These are phyloP conservation scores for Biscogniauxia marginata DNA, from an alignment of 2,329 filamentous ascomycete genomes.

Conservation along the genomic window DNA sequence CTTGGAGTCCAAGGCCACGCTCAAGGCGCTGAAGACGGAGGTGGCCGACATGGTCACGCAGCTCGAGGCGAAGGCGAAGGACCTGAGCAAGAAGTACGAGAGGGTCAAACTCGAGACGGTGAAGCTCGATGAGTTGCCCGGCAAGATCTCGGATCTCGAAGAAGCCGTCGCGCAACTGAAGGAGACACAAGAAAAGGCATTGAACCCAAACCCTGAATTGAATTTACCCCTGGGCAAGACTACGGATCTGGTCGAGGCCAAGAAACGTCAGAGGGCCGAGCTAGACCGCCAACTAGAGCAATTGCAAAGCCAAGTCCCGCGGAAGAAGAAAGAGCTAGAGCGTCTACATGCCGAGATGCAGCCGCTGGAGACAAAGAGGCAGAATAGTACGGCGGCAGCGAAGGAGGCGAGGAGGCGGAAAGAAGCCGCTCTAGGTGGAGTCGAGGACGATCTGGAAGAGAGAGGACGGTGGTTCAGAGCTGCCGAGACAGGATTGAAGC, in stretches of 20 bases:
- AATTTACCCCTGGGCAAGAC: slow-evolving; percentile 60
- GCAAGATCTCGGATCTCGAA: slow-evolving; percentile 48
- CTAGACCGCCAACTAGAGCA: slow-evolving; percentile 64
- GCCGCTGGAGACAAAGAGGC: slow-evolving; percentile 65
- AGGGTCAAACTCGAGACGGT: slow-evolving; percentile 47
- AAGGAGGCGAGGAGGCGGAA: slow-evolving; percentile 68
- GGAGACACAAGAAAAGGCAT: slow-evolving; percentile 36
- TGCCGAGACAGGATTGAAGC: slow-evolving; percentile 61
- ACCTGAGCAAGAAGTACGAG: slow-evolving; percentile 56
- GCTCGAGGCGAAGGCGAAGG: slow-evolving; percentile 64
- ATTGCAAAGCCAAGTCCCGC: slow-evolving; percentile 60
- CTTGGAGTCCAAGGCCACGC: slow-evolving; percentile 67
- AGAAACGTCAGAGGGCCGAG: slow-evolving; percentile 51
- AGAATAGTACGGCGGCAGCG: slow-evolving; percentile 65
- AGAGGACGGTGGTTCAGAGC: slow-evolving; percentile 73
- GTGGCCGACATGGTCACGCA: slow-evolving; percentile 71
- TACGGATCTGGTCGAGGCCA: slow-evolving; percentile 49
- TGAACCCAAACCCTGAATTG: slow-evolving; percentile 44
- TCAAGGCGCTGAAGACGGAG: slow-evolving; percentile 78
- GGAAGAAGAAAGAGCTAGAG: slow-evolving; percentile 66
- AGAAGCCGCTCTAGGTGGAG: slow-evolving; percentile 63
- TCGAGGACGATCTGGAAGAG: slow-evolving; percentile 73
- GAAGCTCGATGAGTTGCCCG: slow-evolving; percentile 51
- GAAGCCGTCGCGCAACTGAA: slow-evolving; percentile 46
- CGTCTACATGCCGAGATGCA: slow-evolving; percentile 65